Base-by-base conservation (phyloP, 2,329 filamentous ascomycete species). In the Colletotrichum sp. region DNA sequence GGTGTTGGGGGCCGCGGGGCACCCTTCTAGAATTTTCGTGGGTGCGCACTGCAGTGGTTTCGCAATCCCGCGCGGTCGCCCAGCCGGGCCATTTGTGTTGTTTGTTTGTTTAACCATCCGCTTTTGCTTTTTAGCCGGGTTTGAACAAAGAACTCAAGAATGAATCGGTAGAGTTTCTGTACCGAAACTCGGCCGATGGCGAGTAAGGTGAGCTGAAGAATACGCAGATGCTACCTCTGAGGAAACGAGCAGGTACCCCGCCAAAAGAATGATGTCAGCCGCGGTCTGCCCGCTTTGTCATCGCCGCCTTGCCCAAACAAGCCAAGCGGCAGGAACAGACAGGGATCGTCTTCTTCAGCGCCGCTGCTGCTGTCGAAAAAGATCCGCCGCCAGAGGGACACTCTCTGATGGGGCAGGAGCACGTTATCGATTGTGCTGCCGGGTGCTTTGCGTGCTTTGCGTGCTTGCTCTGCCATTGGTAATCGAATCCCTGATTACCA, bases 401-500 rank as follows among this genome's bases (percentile, higher is more conserved):
- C 13, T 66, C 43, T 27, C 36, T 13, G 27, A 34, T 12, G n/a
- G 27, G 30, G 56, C 30, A 61, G 27, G 28, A 32, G 48, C 66
- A 68, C 65, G 65, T 68, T 68, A 68, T 60, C 66, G 66, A 68
- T 58, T 60, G 30, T 27, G 28, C 8, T 16, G 10, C 32, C 30
- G 60, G 56, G 9, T 32, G 28, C n/a, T 39, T 13, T 62, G 28
- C 30, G 28, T 62, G 32, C 32, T 25, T 12, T 64, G n/a, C 30
- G n/a, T 64, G 34, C 32, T 39, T 64, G 32, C 18, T 39, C 16
- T 27, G 12, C 32, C 25, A 58, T 76, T 76, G 70, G 58, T 69
- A 76, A 76, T 68, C 70, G 13, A 15, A n/a, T 65, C 28, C 25
- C 32, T 69, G 70, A 74, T 74, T 76, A 76, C 70, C 70, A 74